These are phyloP conservation scores for Dalbergia oliveri DNA, from an alignment of 306 rosid genomes.

Conservation along the genomic window DNA sequence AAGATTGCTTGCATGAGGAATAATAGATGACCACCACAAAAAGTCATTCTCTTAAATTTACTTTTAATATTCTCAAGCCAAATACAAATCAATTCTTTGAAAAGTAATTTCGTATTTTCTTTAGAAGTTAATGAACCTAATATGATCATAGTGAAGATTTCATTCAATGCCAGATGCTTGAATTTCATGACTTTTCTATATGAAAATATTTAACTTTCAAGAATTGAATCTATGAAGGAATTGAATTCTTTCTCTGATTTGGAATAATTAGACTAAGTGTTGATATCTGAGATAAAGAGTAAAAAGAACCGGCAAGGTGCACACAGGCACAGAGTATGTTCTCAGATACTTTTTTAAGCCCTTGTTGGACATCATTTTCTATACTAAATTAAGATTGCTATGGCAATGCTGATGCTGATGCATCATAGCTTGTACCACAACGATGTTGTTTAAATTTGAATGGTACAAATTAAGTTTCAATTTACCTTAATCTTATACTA, in stretches of 20 bases:
- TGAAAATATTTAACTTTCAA: too few relatives aligned
- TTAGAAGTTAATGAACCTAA: neutral
- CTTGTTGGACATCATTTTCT: conserved; percentile 29
- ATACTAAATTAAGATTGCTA: neutral
- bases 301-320: neutral
- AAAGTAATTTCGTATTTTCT: too few relatives aligned
- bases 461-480: too few relatives aligned
- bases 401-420: neutral
- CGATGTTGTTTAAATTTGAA: neutral
- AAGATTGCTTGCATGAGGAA: neutral
- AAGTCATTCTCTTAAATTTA: neutral
- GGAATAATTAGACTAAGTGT: too few relatives aligned
- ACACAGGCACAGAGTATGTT: neutral
- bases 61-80: neutral
- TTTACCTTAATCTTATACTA: too few relatives aligned
- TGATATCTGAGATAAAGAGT: neutral
- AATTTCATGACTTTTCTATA: too few relatives aligned
- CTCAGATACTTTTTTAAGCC: neutral
- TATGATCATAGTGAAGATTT: neutral
- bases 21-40: neutral
- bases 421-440: conserved; percentile 23
- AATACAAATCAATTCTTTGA: too few relatives aligned
- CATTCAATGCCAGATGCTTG: too few relatives aligned
- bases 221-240: too few relatives aligned
- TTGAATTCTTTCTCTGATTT: too few relatives aligned